A percentile compares a stretch with the other conserved stretches of the same genome.
phyloP scores from a whole-genome alignment of 2,329 filamentous ascomycete species.

The Madurella fahalii region DNA sequence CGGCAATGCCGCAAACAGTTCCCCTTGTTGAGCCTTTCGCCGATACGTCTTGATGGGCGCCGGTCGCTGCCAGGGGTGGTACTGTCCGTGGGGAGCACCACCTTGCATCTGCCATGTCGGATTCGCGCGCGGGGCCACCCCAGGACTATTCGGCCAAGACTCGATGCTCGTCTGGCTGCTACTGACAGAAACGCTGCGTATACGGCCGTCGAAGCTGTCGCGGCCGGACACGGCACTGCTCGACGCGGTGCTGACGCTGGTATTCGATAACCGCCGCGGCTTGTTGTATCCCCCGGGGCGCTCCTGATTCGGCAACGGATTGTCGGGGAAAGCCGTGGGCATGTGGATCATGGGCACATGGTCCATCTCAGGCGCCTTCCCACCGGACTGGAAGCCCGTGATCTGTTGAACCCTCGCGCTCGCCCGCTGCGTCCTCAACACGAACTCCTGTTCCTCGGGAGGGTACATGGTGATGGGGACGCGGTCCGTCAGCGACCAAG shows the following conservation, averaged over 20 bases:
- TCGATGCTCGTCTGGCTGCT: slow-evolving; percentile 30
- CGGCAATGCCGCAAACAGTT: slow-evolving; percentile 52
- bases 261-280: slow-evolving; percentile 27
- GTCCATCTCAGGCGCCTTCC: slow-evolving; percentile 4
- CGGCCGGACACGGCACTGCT: slow-evolving; percentile 23
- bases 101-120: slow-evolving; percentile 21
- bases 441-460: slow-evolving; percentile 27
- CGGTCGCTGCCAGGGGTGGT: slow-evolving; percentile 30
- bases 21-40: slow-evolving; percentile 40
- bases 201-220: slow-evolving; percentile 32
- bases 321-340: slow-evolving; percentile 15
- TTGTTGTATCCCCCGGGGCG: slow-evolving; percentile 20
- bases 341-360: slow-evolving; percentile 9
- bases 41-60: slow-evolving; percentile 34
- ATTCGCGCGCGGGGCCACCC: slow-evolving; percentile 1
- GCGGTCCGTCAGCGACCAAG: slow-evolving; percentile 8
- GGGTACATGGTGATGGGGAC: slow-evolving; percentile 21
- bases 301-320: slow-evolving; percentile 6
- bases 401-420: slow-evolving; percentile 20
- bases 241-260: slow-evolving; percentile 30
- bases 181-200: slow-evolving; percentile 26
- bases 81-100: slow-evolving; percentile 10
- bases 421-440: slow-evolving; percentile 26
- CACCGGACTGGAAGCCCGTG: slow-evolving; percentile 4
- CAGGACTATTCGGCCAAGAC: slow-evolving; percentile 18